phyloP scores from a whole-genome alignment of 129 eudicot genomes.

The Flaveria robusta region DNA sequence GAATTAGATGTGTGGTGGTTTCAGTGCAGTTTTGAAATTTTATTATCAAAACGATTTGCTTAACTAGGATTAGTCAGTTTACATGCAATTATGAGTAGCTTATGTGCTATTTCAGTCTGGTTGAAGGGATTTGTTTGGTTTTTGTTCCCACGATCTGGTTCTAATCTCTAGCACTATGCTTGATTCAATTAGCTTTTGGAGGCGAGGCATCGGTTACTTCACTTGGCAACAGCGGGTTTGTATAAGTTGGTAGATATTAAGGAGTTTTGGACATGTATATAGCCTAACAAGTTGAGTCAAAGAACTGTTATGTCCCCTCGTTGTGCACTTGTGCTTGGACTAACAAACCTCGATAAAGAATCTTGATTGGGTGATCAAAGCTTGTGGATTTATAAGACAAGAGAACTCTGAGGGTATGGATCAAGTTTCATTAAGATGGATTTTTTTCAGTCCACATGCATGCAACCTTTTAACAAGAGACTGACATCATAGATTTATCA shows the following conservation, averaged over 20 bases:
- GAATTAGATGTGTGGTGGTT: too few relatives aligned
- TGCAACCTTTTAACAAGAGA: not conserved
- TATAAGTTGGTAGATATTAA: conserved; percentile 19
- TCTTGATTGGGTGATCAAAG: conserved; percentile 5
- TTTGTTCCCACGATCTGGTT: too few relatives aligned
- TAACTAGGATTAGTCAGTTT: conserved; percentile 15
- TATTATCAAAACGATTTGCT: too few relatives aligned
- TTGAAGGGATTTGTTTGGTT: too few relatives aligned
- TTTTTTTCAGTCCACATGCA: not conserved
- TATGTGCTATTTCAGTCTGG: too few relatives aligned
- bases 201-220: not conserved
- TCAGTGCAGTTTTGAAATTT: too few relatives aligned
- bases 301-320: not conserved
- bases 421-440: conserved; percentile 8
- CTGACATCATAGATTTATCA: not conserved
- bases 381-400: conserved; percentile 16
- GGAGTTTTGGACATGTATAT: conserved; percentile 8
- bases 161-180: not conserved
- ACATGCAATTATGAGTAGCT: too few relatives aligned
- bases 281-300: not conserved
- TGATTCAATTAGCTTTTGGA: conserved; percentile 15
- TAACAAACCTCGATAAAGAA: conserved; percentile 11
- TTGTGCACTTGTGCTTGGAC: not conserved
- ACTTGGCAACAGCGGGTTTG: not conserved
- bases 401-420: not conserved